These are phyloP conservation scores for Nannochloris sp. DNA, from an alignment of 139 green algal species.

Conservation along the genomic window DNA sequence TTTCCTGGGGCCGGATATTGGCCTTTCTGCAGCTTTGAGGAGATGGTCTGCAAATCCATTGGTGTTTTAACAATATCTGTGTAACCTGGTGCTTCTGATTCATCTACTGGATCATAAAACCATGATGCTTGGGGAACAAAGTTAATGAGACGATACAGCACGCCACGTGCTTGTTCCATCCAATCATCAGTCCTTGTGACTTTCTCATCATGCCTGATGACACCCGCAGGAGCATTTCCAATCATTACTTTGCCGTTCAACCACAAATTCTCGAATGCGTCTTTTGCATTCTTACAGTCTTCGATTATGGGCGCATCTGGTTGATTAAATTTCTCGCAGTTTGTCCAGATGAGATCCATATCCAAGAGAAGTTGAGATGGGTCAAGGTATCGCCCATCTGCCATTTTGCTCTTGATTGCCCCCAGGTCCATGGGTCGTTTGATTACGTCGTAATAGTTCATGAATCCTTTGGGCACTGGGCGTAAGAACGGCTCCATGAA, in stretches of 20 bases:
- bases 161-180: constrained; percentile 2
- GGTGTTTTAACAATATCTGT: constrained; percentile 26
- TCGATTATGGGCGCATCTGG: constrained; percentile 19
- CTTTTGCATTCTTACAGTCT: constrained; percentile 8
- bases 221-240: neutral
- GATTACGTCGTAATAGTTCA: constrained; percentile 23
- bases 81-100: constrained; percentile 29
- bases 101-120: constrained; percentile 20
- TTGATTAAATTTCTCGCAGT: constrained; percentile 29
- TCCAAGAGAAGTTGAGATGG: constrained; percentile 8
- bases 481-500: constrained; percentile 20
- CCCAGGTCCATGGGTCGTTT: constrained; percentile 37
- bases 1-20: constrained; percentile 18
- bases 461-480: constrained; percentile 17
- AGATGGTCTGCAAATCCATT: constrained; percentile 48
- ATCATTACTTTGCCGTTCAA: neutral
- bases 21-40: constrained; percentile 13
- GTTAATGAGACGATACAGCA: constrained; percentile 6
- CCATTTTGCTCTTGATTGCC: constrained; percentile 22
- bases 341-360: constrained; percentile 22
- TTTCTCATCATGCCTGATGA: neutral
- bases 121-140: constrained; percentile 4
- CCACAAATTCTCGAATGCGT: constrained; percentile 14
- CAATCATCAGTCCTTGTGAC: neutral
- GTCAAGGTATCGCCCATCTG: constrained; percentile 8